Evolutionary conservation across 2,329 filamentous ascomycete genomes (phyloP), one percentile per base, ranked within the genome.

Genomic region (Colletotrichum sublineola): DNA sequence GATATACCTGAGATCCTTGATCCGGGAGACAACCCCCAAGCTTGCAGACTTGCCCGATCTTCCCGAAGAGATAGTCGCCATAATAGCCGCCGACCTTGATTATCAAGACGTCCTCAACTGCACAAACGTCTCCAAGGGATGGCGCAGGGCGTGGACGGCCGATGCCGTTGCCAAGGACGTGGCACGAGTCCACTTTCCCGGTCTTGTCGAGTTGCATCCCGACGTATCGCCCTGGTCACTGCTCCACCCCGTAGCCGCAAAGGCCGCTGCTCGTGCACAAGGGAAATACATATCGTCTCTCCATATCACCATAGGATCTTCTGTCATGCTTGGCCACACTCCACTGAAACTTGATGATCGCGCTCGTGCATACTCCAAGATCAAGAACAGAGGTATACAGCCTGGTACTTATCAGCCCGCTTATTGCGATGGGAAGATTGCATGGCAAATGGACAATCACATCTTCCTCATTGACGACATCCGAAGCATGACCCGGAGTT

Each of bases 391-490:
- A 20, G 18, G 9, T 2, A 14, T 8, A 1, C 6, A 5, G 0
- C 7, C 24, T 14, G 33, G 12, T 4, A 9, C 24, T 20, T 8
- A 36, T 20, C 31, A 33, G 24, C 44, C 24, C 5, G 66, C 61
- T 15, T 73, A 70, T 29, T 65, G 29, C n/a, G 60, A 31, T 2
- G 61, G 67, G 0, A 56, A 40, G 6, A 38, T 73, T 1, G 70
- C 70, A 29, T 73, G 61, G 60, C 67, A 62, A 24, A 33, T 18
- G n/a, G 55, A 66, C 31, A 6, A 33, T 11, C 52, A 62, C 38
- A 40, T 46, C 15, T n/a, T 73, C n/a, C 61, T 73, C 50, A 8
- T 73, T 20, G 70, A 73, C 33, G 67, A 73, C 42, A 56, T 73
- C 1, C 61, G 56, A 12, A 31, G 18, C 5, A 66, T 46, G 44